Conservation (phyloP, 2,329 filamentous ascomycete species). For the Alternaria sp. region DNA sequence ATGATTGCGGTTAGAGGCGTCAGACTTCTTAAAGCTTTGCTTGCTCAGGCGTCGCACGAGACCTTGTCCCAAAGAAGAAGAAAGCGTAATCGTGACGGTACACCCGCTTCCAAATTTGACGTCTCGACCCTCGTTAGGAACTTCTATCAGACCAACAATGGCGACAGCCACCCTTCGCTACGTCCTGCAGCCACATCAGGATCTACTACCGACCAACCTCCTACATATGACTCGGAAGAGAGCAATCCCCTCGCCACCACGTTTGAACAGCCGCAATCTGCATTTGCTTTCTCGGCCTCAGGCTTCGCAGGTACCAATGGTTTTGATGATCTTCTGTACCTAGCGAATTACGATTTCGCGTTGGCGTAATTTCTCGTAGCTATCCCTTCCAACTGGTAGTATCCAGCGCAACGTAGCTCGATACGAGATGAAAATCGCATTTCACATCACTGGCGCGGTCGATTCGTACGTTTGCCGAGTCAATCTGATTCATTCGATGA, state of each 20-base stretch:
- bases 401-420: not conserved
- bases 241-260: not conserved
- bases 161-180: not conserved
- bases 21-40: not conserved
- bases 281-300: not conserved
- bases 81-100: not conserved
- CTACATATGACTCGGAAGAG: not conserved
- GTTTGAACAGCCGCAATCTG: not conserved
- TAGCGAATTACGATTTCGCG: not conserved
- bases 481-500: not conserved
- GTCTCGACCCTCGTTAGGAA: not conserved
- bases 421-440: accelerated
- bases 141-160: not conserved
- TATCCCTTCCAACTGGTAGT: accelerated
- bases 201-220: not conserved
- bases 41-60: not conserved
- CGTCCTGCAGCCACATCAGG: not conserved
- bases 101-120: not conserved
- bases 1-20: not conserved
- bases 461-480: no score
- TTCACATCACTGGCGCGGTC: not conserved
- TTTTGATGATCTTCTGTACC: not conserved
- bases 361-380: not conserved
- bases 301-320: not conserved
- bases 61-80: not conserved